A percentile compares a stretch with the other conserved stretches of the same genome.
Conservation (phyloP, 108 stramenopile genomes). For the Pseudonitzschia multistriata region DNA sequence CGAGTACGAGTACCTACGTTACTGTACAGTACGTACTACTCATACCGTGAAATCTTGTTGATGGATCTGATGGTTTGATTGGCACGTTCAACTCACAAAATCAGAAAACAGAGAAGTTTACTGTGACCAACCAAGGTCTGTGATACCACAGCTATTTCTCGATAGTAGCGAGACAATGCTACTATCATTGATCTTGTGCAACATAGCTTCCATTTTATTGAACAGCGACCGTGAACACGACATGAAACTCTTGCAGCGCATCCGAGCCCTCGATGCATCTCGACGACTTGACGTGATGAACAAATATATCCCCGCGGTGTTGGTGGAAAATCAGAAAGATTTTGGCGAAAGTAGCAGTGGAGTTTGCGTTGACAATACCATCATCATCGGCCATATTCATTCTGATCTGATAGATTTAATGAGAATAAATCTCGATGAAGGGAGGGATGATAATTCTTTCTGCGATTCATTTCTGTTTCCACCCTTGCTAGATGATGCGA, state of each 20-base stretch:
- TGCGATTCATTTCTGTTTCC: slow-evolving; percentile 7
- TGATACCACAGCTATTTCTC: too few relatives aligned
- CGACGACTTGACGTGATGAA: slow-evolving; percentile 10
- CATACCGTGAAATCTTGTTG: too few relatives aligned
- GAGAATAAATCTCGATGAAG: background rate
- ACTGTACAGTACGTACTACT: too few relatives aligned
- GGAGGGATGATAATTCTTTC: background rate
- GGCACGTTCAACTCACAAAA: too few relatives aligned
- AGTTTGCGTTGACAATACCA: background rate
- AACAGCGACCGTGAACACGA: background rate
- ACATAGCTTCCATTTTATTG: background rate
- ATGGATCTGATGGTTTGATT: too few relatives aligned
- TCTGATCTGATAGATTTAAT: background rate
- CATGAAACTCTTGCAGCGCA: slow-evolving; percentile 15
- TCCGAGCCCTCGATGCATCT: slow-evolving; percentile 16
- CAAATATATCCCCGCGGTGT: slow-evolving; percentile 11
- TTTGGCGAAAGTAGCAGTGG: background rate
- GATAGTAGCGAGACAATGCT: too few relatives aligned
- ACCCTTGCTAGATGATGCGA: background rate
- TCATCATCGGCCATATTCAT: slow-evolving; percentile 7
- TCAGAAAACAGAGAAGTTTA: too few relatives aligned
- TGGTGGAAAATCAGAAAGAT: background rate
- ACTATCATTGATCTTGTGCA: background rate
- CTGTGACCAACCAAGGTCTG: too few relatives aligned
- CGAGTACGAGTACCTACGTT: too few relatives aligned